Conservation (phyloP, 2,329 filamentous ascomycete genomes). For the Diaporthe vexans region DNA sequence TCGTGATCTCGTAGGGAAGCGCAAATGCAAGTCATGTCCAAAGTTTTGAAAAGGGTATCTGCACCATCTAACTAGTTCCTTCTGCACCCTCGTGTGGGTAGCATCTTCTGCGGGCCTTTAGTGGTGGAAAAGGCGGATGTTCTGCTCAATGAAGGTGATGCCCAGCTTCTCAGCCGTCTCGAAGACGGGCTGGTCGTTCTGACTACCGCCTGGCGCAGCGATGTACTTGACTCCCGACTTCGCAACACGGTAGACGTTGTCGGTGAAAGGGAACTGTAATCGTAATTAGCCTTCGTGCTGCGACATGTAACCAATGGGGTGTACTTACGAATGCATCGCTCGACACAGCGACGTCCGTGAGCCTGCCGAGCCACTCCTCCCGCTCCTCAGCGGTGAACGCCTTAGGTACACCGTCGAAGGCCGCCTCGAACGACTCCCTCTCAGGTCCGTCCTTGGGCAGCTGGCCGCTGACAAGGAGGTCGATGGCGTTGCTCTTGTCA, state of each 20-base stretch:
- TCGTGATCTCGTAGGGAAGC: too few relatives aligned
- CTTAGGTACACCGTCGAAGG: constrained; percentile 90
- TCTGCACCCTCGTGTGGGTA: too few relatives aligned
- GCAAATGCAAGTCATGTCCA: too few relatives aligned
- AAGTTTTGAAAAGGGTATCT: too few relatives aligned
- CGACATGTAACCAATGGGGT: constrained; percentile 24
- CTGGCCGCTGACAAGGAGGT: constrained; percentile 86
- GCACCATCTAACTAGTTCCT: too few relatives aligned
- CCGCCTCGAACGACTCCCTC: constrained; percentile 85
- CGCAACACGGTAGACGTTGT: constrained; percentile 94
- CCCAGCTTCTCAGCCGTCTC: constrained; percentile 92
- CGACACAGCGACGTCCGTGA: constrained; percentile 86
- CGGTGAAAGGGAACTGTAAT: constrained; percentile 91
- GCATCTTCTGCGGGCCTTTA: constrained; percentile 58
- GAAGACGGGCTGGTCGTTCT: constrained; percentile 86
- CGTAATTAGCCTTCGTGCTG: constrained; percentile 45
- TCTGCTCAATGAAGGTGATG: constrained; percentile 97
- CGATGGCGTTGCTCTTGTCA: constrained; percentile 98
- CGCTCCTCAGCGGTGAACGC: constrained; percentile 89
- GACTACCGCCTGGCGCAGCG: constrained; percentile 90
- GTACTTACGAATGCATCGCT: constrained; percentile 91
- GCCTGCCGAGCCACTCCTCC: constrained; percentile 85
- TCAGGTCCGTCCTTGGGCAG: constrained; percentile 87
- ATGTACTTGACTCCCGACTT: constrained; percentile 96
- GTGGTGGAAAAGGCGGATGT: constrained; percentile 94